phyloP scores from a whole-genome alignment of 1,284 basidiomycete species.

The Cutaneotrichosporon spelunceum region DNA sequence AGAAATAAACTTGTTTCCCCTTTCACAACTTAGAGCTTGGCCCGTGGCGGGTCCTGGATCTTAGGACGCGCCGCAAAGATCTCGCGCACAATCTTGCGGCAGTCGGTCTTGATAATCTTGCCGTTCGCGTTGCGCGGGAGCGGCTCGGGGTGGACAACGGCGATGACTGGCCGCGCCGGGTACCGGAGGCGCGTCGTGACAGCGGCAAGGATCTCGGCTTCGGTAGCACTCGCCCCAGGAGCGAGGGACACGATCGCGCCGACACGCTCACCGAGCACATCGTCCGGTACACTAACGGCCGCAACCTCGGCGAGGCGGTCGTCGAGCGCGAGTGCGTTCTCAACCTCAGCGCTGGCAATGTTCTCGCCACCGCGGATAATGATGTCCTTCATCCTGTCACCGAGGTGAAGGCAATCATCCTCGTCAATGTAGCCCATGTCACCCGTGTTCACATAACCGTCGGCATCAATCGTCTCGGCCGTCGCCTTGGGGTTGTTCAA shows the following conservation, averaged over 20 bases:
- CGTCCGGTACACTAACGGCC: slow-evolving; percentile 40
- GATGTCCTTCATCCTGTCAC: slow-evolving; percentile 41
- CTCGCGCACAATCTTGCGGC: slow-evolving; percentile 22
- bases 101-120: slow-evolving; percentile 22
- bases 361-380: slow-evolving; percentile 50
- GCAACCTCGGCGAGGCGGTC: slow-evolving; percentile 36
- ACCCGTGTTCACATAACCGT: slow-evolving; percentile 46
- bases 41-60: slow-evolving; percentile 1
- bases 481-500: slow-evolving; percentile 23
- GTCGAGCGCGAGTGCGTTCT: slow-evolving; percentile 42
- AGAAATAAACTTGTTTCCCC: not conserved
- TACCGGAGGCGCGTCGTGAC: slow-evolving; percentile 18
- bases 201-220: slow-evolving; percentile 11
- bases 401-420: slow-evolving; percentile 42
- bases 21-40: not conserved
- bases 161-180: slow-evolving; percentile 19
- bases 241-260: slow-evolving; percentile 37
- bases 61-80: slow-evolving; percentile 7
- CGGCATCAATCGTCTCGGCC: slow-evolving; percentile 14
- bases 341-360: slow-evolving; percentile 39
- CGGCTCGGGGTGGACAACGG: slow-evolving; percentile 11
- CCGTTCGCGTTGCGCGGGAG: slow-evolving; percentile 22
- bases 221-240: slow-evolving; percentile 12
- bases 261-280: slow-evolving; percentile 41
- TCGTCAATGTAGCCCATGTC: slow-evolving; percentile 42